phyloP scores from a whole-genome alignment of 2,329 filamentous ascomycete species.

The Penicillium sp. region DNA sequence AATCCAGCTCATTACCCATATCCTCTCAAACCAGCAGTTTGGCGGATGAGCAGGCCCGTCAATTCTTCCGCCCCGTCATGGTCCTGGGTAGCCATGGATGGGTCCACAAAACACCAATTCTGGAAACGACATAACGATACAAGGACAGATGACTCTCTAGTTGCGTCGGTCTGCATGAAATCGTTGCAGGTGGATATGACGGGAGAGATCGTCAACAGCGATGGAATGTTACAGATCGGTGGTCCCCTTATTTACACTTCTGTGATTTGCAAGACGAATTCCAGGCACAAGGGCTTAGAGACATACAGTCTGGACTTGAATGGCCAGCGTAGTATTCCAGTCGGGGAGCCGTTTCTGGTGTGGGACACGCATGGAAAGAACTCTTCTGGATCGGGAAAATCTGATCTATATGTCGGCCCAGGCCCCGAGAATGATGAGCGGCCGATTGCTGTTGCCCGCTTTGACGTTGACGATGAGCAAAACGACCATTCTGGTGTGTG shows the following conservation, averaged over 20 bases:
- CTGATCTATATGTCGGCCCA: accelerated
- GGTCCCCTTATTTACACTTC: neutral
- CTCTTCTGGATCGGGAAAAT: neutral
- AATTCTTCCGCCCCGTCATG: neutral
- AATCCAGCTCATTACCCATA: no score
- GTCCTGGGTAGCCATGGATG: neutral
- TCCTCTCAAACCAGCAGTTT: neutral
- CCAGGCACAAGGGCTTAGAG: neutral
- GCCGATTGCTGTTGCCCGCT: neutral
- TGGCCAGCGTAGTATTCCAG: no score
- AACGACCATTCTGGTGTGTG: neutral
- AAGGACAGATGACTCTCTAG: neutral
- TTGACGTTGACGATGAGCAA: neutral
- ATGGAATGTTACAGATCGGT: neutral
- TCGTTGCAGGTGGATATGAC: neutral
- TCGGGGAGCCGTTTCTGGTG: neutral
- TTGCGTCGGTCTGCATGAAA: neutral
- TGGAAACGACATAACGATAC: neutral
- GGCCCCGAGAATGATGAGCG: neutral
- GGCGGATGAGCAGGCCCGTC: neutral
- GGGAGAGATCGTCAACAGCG: neutral
- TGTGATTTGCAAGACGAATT: neutral
- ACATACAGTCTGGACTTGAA: no score
- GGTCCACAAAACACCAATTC: neutral
- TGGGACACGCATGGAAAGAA: neutral